Evolutionary conservation across 352 stramenopile genomes (phyloP), one percentile per base, ranked within the genome.

Genomic region (Globisporangium nunn): DNA sequence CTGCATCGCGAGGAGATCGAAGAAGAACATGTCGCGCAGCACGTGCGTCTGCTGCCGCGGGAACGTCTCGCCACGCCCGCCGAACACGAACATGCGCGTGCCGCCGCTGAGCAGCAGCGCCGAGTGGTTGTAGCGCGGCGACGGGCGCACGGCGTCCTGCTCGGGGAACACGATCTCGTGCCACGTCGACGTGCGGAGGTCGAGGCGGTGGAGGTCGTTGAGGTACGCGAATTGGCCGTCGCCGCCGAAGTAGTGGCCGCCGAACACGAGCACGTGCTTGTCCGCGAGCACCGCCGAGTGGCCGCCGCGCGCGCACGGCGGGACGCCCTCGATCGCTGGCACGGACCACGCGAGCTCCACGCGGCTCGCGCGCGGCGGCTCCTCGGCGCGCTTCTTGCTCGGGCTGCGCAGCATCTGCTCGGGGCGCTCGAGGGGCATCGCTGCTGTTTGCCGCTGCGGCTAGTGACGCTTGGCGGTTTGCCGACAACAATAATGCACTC

Each of bases 11-110:
- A 72, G 62, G 18, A 97, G 57, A 59, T 97, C 87, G 15, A 97
- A 75, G 66, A 93, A 96, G 44, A 90, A 84, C 64, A 96, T 93
- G 67, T 97, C 90, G 31, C 87, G 74, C 54, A 87, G 90, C 35
- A 89, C 70, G 7, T 40, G 51, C 18, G 51, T 17, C 7, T 37
- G 11, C 47, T 69, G 35, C 14, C 29, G 54, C 66, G 33, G 64
- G 62, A 33, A 17, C 43, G 43, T 48, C 30, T 68, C 64, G 0
- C 78, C 78, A 33, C 76, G 75, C n/a, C 83, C 83, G 23, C 83
- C 80, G 64, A 91, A 93, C 2, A 91, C 65, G 55, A 88, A 88
- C 83, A 91, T 91, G 10, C 76, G 75, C n/a, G 74, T 62, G 17
- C 66, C 66, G 40, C 63, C 61, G 54, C 78, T 70, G 7, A 97